Conservation (phyloP, 805 yeast genomes). For the Jamesozyma gamospora region DNA sequence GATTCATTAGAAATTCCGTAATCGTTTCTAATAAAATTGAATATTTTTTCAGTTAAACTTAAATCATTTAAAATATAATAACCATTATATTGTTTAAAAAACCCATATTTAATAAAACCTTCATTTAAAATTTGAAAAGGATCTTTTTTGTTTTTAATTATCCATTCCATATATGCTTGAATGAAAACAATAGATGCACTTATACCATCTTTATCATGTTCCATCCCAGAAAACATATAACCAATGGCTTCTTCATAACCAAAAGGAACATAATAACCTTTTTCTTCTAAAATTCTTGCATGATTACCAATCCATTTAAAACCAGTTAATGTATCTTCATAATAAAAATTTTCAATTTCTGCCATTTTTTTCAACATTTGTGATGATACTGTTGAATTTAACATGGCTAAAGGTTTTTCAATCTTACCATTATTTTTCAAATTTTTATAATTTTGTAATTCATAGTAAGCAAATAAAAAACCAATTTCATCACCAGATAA, state of each 20-base stretch:
- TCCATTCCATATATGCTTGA: constrained; percentile 54
- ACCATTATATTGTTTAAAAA: constrained; percentile 76
- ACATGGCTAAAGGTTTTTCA: constrained; percentile 39
- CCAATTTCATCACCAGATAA: constrained; percentile 91
- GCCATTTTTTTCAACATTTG: constrained; percentile 71
- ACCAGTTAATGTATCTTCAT: constrained; percentile 82
- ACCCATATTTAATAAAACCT: constrained; percentile 63
- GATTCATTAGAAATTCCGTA: constrained; percentile 14
- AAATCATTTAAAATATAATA: constrained; percentile 62
- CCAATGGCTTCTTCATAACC: constrained; percentile 96
- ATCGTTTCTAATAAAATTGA: constrained; percentile 40
- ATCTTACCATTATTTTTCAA: constrained; percentile 19
- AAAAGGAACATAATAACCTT: constrained; percentile 69
- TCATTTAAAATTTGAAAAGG: constrained; percentile 41
- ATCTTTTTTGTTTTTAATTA: constrained; percentile 16
- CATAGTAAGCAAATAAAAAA: constrained; percentile 62
- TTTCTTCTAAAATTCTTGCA: constrained; percentile 57
- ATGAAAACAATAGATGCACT: constrained; percentile 68
- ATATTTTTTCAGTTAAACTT: constrained; percentile 42
- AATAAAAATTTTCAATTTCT: constrained; percentile 44
- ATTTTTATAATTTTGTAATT: constrained; percentile 31
- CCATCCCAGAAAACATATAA: constrained; percentile 69
- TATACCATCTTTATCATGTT: constrained; percentile 87
- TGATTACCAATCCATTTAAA: constrained; percentile 96
- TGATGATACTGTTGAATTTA: constrained; percentile 89